Base-by-base conservation (phyloP, 108 stramenopile genomes). In the Cylindrotheca closterium region DNA sequence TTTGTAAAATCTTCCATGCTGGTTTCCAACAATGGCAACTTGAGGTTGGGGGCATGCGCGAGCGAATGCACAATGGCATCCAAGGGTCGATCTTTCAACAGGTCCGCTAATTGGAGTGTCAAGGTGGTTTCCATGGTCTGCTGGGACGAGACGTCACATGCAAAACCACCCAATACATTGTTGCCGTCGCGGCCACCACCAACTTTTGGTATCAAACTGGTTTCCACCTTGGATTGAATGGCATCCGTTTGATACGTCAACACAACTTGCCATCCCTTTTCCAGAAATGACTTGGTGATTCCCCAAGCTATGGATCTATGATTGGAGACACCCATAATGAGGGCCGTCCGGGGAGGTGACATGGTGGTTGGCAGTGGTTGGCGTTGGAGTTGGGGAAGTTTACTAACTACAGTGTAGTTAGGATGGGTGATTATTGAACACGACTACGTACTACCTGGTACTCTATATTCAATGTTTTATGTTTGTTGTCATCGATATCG, bases 281-380 rank as follows among this genome's bases (percentile, higher is more conserved):
- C 54, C 18, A 72, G 53, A 66, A 85, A 71, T 0, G 73, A 31
- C 49, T 73, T 63, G 25, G 72, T 76, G 55, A 70, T 75, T 27
- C 73, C 34, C 83, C 79, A 80, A 3, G 79, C 83, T 45, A 85
- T 75, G 19, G 79, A 81, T 0, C 80, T 65, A 18, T 67, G 54
- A 66, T 85, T 85, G 57, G 83, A 79, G 19, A 85, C 74, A 10
- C 83, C 83, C 73, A 79, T 65, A 52, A 85, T 56, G 24, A 85
- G 54, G 18, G 78, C 83, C 26, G 77, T 42, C 29, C 65, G 64
- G 7, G 37, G 15, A 15, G 37, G 15, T 15, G 37, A 7, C 37
- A 42, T 42, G 37, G 7, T 42, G 37, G 37, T 42, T n/a, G n/a
- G n/a, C n/a, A n/a, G n/a, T n/a, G n/a, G n/a, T n/a, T n/a, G n/a